Evolutionary conservation across 2,329 filamentous ascomycete species (phyloP).

Genomic region (Orbilia javanica): DNA sequence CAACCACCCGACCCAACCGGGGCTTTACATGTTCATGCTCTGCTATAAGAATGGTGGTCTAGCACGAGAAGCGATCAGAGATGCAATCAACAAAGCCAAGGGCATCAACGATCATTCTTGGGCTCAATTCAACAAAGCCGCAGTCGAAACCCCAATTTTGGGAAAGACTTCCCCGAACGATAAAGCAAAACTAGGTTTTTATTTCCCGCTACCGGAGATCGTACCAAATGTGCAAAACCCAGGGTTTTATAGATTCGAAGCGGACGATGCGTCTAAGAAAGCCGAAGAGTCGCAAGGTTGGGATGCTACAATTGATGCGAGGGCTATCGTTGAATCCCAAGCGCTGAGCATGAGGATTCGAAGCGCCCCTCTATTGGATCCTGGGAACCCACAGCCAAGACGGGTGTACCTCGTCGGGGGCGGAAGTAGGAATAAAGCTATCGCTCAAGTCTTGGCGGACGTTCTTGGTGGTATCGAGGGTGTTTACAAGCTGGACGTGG

Average conservation of each 20-base stretch:
- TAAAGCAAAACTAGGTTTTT: constrained; percentile 87
- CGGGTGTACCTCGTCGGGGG: constrained; percentile 95
- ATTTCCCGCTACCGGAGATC: constrained; percentile 94
- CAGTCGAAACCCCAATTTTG: constrained; percentile 77
- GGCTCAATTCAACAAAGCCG: constrained; percentile 82
- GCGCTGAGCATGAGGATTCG: constrained; percentile 90
- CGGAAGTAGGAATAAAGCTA: constrained; percentile 88
- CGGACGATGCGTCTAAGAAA: constrained; percentile 70
- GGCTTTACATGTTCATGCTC: constrained; percentile 99
- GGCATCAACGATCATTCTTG: constrained; percentile 72
- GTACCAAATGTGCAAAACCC: constrained; percentile 84
- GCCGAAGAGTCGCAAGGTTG: constrained; percentile 66
- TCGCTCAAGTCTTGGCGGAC: constrained; percentile 84
- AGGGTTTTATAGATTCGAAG: constrained; percentile 87
- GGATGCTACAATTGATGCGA: constrained; percentile 78
- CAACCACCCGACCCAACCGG: constrained; percentile 91
- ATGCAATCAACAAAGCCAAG: constrained; percentile 75
- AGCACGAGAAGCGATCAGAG: constrained; percentile 88
- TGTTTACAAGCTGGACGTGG: constrained; percentile 92
- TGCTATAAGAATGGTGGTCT: constrained; percentile 99
- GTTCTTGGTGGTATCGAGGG: constrained; percentile 90
- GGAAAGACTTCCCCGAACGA: constrained; percentile 68
- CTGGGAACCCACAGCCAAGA: constrained; percentile 76
- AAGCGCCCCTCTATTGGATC: constrained; percentile 67
- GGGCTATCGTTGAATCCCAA: constrained; percentile 93